phyloP scores from a whole-genome alignment of 768 basidiomycete species.

The Gyrodon lividus region DNA sequence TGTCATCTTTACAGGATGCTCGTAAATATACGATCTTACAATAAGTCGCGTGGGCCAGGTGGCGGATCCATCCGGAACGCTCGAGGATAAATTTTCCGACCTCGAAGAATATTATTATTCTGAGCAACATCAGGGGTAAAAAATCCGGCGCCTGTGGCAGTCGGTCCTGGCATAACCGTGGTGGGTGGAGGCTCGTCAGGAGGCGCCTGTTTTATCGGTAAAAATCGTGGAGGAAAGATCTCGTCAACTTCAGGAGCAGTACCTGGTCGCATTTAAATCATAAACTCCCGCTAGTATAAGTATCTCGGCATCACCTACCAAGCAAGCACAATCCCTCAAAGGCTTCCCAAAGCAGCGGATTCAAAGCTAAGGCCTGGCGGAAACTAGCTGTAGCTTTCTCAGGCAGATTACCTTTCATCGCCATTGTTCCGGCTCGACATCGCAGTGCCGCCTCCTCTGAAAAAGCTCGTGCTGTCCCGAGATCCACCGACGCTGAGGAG shows the following conservation, averaged over 20 bases:
- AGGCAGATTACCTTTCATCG: slow-evolving; percentile 74
- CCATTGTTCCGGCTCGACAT: slow-evolving; percentile 75
- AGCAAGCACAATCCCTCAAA: slow-evolving; percentile 83
- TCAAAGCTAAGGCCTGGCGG: slow-evolving; percentile 63
- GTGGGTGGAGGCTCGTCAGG: slow-evolving; percentile 50
- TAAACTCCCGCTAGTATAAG: slow-evolving; percentile 12
- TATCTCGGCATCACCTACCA: slow-evolving; percentile 46
- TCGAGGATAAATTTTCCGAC: slow-evolving; percentile 51
- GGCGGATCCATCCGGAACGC: slow-evolving; percentile 59
- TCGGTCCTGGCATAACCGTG: slow-evolving; percentile 41
- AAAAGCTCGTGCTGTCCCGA: slow-evolving; percentile 54
- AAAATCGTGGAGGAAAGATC: slow-evolving; percentile 63
- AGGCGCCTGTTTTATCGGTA: slow-evolving; percentile 52
- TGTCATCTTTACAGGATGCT: neutral
- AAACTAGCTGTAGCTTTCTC: slow-evolving; percentile 74
- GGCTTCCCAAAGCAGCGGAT: slow-evolving; percentile 90
- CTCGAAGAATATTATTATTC: slow-evolving; percentile 54
- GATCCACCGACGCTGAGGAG: slow-evolving; percentile 52
- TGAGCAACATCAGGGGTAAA: slow-evolving; percentile 71
- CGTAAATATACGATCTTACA: slow-evolving; percentile 41
- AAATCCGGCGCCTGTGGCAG: slow-evolving; percentile 66
- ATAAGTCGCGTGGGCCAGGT: slow-evolving; percentile 56
- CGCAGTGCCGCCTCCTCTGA: slow-evolving; percentile 72
- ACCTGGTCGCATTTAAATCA: slow-evolving; percentile 41
- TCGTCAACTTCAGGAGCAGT: slow-evolving; percentile 69